Percentiles rank a stretch among this genome's conserved stretches.
Evolutionary conservation across 352 stramenopile genomes (phyloP).

Genomic region (Pythium insidiosum): DNA sequence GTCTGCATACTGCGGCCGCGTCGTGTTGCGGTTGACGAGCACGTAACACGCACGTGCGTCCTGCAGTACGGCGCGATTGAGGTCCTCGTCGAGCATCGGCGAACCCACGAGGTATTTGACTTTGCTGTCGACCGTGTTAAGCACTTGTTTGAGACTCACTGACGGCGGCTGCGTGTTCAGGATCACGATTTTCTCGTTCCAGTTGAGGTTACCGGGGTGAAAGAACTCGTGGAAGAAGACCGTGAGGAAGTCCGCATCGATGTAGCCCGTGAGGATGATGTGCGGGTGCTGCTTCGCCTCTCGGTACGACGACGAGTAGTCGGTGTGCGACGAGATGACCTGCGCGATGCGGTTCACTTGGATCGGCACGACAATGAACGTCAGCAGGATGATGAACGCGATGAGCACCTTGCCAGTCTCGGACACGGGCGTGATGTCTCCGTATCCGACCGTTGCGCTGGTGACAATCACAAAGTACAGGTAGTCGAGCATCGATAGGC

Average conservation of each 20-base stretch:
- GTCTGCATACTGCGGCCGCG: slow-evolving; percentile 47
- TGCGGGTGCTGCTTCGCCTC: slow-evolving; percentile 68
- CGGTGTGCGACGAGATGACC: slow-evolving; percentile 72
- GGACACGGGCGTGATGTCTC: slow-evolving; percentile 65
- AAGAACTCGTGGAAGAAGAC: slow-evolving; percentile 84
- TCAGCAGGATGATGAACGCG: slow-evolving; percentile 76
- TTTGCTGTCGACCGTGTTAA: slow-evolving; percentile 69
- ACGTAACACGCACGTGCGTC: slow-evolving; percentile 59
- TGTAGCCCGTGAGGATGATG: slow-evolving; percentile 63
- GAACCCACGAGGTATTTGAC: slow-evolving; percentile 82
- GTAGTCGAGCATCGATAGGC: slow-evolving; percentile 62
- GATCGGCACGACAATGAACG: slow-evolving; percentile 75
- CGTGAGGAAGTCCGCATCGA: slow-evolving; percentile 50
- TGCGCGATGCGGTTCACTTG: slow-evolving; percentile 67
- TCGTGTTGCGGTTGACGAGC: slow-evolving; percentile 47
- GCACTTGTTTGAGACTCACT: slow-evolving; percentile 61
- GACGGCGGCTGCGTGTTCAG: slow-evolving; percentile 52
- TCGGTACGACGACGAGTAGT: slow-evolving; percentile 71
- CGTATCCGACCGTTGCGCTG: slow-evolving; percentile 81
- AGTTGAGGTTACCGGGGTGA: slow-evolving; percentile 76
- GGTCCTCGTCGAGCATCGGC: slow-evolving; percentile 69
- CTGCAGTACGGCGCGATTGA: slow-evolving; percentile 46
- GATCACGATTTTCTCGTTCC: slow-evolving; percentile 78
- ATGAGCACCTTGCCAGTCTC: slow-evolving; percentile 64
- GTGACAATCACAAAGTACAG: slow-evolving; percentile 83